phyloP scores from a whole-genome alignment of 2,329 filamentous ascomycete genomes.

The Colletotrichum gigasporum region DNA sequence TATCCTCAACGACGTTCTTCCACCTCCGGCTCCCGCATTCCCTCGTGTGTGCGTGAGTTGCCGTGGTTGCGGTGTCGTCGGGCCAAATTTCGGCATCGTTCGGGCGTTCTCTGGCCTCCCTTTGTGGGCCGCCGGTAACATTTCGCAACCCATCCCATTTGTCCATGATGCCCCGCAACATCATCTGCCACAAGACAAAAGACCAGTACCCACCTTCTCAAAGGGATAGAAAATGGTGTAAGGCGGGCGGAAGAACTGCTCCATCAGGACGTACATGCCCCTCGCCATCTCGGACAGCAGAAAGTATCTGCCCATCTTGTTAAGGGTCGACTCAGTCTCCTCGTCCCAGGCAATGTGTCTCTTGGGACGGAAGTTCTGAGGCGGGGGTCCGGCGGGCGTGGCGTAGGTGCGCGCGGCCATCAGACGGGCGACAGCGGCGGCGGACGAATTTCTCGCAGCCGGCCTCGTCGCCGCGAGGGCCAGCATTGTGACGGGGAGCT shows the following conservation, averaged over 20 bases:
- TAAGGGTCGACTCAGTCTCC: constrained; percentile 77
- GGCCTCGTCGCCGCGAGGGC: constrained; percentile 29
- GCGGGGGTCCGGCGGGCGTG: constrained; percentile 81
- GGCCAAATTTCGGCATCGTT: no score
- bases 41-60: not conserved
- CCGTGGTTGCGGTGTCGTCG: not conserved
- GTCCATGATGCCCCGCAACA: not conserved
- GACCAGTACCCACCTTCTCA: constrained; percentile 75
- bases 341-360: constrained; percentile 82
- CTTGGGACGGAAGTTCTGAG: constrained; percentile 81
- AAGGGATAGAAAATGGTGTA: constrained; percentile 99
- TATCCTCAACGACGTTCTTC: not conserved
- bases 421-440: constrained; percentile 22
- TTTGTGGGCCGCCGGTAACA: not conserved
- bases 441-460: constrained; percentile 21
- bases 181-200: not conserved
- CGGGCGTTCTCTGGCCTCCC: not conserved
- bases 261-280: constrained; percentile 96
- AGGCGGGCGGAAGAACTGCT: constrained; percentile 98
- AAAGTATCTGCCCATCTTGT: constrained; percentile 93
- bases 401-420: constrained; percentile 55
- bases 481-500: constrained; percentile 31
- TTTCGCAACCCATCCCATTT: not conserved
- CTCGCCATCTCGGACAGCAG: constrained; percentile 94
- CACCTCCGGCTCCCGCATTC: no score